Base-by-base conservation (phyloP, 23 red algal species). In the Pyropia yezoensis region DNA sequence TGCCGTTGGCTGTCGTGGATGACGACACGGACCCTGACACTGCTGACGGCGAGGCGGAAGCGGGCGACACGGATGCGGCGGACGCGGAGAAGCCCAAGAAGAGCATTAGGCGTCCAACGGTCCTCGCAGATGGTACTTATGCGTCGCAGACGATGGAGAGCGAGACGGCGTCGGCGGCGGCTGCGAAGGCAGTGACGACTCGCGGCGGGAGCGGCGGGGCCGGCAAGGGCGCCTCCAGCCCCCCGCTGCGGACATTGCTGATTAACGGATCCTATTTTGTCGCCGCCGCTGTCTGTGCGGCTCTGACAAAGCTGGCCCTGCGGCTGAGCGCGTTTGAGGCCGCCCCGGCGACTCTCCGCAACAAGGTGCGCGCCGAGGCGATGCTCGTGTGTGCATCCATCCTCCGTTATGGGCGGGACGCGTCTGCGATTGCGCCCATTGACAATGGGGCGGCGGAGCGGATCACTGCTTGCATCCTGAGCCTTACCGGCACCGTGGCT, bases 51-150 rank as follows among this genome's bases (percentile, higher is more conserved):
- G 76, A 90, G 34, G 53, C 34, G 14, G 77, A 90, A 62, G n/a
- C 62, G 1, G 54, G 53, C 20, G 33, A 21, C 12, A 32, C 51
- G n/a, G 20, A 56, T 1, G 53, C n/a, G 0, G 53, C n/a, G 20
- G 53, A 20, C n/a, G 53, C 9, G 18, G 53, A 56, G 18, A 22
- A 18, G 53, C 28, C 22, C 14, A 67, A 47, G 32, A 27, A 33
- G 15, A 52, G 27, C 19, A 59, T 13, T 22, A 62, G 28, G 57
- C 82, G 82, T 23, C 82, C 94, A 2, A 71, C 67, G 49, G 79
- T 98, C 5, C 73, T 98, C 50, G 70, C 80, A 19, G 94, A 98
- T 71, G 94, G 94, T 25, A 98, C 94, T 17, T 98, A 98, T 62
- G 94, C 94, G 14, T 75, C 94, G 15, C 83, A 98, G 50, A 85